Evolutionary conservation across 208 protist species (phyloP).

Genomic region (Paratrypanosoma confusum): DNA sequence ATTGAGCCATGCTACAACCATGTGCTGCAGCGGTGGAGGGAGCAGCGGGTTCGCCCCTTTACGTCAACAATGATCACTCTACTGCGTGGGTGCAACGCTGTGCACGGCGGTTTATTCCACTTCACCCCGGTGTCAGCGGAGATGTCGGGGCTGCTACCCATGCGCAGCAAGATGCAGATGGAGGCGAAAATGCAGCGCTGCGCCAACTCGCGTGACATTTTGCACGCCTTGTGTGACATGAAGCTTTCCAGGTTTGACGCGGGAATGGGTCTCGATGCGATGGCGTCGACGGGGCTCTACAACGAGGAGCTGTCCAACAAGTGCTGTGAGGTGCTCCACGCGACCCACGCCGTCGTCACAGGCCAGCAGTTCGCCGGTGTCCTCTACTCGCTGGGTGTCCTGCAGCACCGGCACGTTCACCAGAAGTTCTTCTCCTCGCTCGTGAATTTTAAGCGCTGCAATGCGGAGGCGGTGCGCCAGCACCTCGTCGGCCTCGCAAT

Average conservation of each 20-base stretch:
- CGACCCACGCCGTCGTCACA: conserved; percentile 49
- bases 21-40: conserved; percentile 45
- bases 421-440: conserved; percentile 68
- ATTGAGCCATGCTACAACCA: conserved; percentile 21
- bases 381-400: conserved; percentile 62
- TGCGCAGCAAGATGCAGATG: conserved; percentile 74
- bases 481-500: conserved; percentile 73
- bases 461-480: conserved; percentile 40
- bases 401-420: conserved; percentile 78
- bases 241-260: conserved; percentile 65
- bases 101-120: conserved; percentile 45
- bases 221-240: conserved; percentile 32
- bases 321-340: conserved; percentile 63
- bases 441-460: conserved; percentile 51
- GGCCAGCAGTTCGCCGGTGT: conserved; percentile 73
- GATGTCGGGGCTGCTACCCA: conserved; percentile 52
- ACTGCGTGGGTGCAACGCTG: conserved; percentile 32
- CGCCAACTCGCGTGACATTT: conserved; percentile 41
- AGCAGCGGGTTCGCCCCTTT: conserved; percentile 15
- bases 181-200: conserved; percentile 82
- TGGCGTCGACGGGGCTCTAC: conserved; percentile 72
- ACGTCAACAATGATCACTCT: conserved; percentile 54
- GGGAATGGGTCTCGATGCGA: conserved; percentile 53
- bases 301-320: conserved; percentile 68
- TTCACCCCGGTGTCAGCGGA: conserved; percentile 45